A percentile compares a stretch with the other conserved stretches of the same genome.
phyloP scores from a whole-genome alignment of 306 rosid species.

The Nissolia schottii region DNA sequence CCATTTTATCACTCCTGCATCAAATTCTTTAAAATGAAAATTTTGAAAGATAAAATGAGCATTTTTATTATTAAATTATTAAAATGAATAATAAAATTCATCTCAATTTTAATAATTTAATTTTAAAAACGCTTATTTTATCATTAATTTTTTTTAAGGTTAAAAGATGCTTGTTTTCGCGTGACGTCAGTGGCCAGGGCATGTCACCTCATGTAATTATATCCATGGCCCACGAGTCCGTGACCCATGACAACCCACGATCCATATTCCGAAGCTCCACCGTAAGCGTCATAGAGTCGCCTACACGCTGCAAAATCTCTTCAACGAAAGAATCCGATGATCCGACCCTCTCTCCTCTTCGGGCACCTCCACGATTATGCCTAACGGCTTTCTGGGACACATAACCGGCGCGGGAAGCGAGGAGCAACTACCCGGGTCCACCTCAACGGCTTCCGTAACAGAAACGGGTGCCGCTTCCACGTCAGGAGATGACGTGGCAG shows the following conservation, averaged over 20 bases:
- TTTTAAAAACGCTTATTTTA: too few species aligned
- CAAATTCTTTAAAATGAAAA: background rate
- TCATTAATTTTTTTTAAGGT: too few species aligned
- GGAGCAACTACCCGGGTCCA: constrained; percentile 9
- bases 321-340: constrained; percentile 8
- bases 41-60: too few species aligned
- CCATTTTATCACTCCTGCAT: too few species aligned
- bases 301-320: constrained; percentile 33
- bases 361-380: background rate
- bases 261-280: background rate
- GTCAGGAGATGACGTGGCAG: background rate
- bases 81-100: too few species aligned
- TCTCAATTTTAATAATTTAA: too few species aligned
- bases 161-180: too few species aligned
- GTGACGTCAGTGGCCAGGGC: background rate
- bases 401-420: background rate
- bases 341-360: background rate
- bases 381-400: constrained; percentile 34
- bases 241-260: background rate
- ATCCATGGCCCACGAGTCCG: background rate
- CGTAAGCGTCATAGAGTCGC: background rate
- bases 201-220: background rate
- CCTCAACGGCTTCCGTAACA: constrained; percentile 3
- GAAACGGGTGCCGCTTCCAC: background rate
- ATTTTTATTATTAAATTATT: too few species aligned